phyloP scores from a whole-genome alignment of 345 rosid genomes.

The Mallotus nudiflorus region DNA sequence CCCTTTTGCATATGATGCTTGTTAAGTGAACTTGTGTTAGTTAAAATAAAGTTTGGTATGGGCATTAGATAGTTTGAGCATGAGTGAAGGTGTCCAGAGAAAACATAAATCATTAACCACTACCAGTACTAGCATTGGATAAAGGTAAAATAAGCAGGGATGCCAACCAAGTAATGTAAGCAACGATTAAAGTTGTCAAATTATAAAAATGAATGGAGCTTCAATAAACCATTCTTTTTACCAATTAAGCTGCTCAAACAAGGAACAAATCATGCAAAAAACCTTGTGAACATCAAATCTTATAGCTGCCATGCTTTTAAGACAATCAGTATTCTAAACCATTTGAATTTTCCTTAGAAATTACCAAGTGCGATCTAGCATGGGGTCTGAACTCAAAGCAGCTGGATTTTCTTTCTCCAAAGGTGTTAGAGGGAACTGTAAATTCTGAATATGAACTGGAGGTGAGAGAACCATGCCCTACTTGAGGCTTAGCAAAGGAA shows the following conservation, averaged over 20 bases:
- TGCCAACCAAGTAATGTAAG: background rate
- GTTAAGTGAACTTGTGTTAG: background rate
- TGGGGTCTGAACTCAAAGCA: constrained; percentile 80
- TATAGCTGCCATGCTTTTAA: background rate
- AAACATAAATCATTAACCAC: background rate
- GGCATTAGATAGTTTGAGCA: background rate
- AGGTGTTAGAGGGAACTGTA: constrained; percentile 40
- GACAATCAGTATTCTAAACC: background rate
- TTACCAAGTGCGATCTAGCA: constrained; percentile 70
- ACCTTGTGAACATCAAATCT: background rate
- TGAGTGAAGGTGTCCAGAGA: background rate
- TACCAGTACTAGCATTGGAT: background rate
- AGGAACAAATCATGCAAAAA: background rate
- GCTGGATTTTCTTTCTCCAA: constrained; percentile 48
- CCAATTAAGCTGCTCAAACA: background rate
- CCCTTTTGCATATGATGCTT: background rate
- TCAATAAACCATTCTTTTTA: background rate
- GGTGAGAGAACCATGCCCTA: constrained; percentile 36
- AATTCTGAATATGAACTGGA: constrained; percentile 42
- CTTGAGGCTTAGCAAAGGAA: constrained; percentile 65
- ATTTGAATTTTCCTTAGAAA: constrained; percentile 18
- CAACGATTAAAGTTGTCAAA: background rate
- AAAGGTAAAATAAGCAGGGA: background rate
- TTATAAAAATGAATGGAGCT: background rate
- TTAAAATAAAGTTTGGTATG: background rate